These are phyloP conservation scores for Golubevia sp. DNA, from an alignment of 1,284 basidiomycete species.

Conservation along the genomic window DNA sequence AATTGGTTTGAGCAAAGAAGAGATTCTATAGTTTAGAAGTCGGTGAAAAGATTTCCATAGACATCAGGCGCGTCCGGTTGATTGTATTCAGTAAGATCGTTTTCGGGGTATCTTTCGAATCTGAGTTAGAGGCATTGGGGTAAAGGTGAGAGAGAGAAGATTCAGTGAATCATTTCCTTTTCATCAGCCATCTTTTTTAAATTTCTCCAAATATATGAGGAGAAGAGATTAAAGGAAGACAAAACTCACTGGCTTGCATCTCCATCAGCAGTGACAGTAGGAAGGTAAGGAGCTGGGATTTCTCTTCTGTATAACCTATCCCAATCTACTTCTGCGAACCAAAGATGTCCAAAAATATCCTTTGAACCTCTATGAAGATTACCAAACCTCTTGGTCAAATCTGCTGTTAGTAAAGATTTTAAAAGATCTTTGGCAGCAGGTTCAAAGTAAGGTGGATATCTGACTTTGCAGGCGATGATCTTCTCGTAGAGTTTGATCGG, in stretches of 20 bases:
- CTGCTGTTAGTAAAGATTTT: constrained; percentile 83
- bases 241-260: constrained; percentile 45
- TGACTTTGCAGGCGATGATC: constrained; percentile 81
- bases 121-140: background rate
- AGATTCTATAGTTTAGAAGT: constrained; percentile 30
- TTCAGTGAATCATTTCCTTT: background rate
- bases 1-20: background rate
- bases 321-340: constrained; percentile 98
- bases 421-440: constrained; percentile 83
- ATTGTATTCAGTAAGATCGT: constrained; percentile 49
- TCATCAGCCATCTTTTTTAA: background rate
- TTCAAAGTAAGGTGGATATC: constrained; percentile 86
- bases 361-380: constrained; percentile 89
- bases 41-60: constrained; percentile 47
- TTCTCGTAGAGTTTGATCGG: constrained; percentile 88
- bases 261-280: constrained; percentile 64
- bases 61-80: constrained; percentile 38
- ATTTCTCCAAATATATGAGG: background rate
- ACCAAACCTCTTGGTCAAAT: constrained; percentile 88
- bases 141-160: background rate
- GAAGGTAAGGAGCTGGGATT: constrained; percentile 94
- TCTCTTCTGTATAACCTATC: constrained; percentile 78
- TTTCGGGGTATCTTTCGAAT: constrained; percentile 53
- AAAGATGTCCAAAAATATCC: constrained; percentile 93
- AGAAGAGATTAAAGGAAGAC: background rate